Conservation (phyloP, 257 asterid genomes). For the Solanum sejunctum region DNA sequence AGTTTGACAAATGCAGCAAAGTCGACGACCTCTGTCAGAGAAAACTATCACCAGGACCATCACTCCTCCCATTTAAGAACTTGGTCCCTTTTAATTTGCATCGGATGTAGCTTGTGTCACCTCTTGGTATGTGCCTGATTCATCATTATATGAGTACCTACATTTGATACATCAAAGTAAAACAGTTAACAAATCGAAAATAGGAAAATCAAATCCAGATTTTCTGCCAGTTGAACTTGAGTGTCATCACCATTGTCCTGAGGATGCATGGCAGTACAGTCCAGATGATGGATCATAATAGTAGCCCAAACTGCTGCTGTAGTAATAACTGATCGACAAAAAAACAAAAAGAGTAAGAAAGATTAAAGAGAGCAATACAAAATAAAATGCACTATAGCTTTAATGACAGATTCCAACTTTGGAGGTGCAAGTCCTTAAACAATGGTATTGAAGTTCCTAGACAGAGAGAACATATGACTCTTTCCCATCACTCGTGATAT, state of each 20-base stretch:
- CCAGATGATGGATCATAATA: constrained; percentile 90
- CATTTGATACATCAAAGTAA: background rate
- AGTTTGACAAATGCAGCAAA: background rate
- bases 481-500: background rate
- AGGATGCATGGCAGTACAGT: constrained; percentile 64
- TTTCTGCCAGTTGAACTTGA: background rate
- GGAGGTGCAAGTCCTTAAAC: background rate
- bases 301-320: constrained; percentile 81
- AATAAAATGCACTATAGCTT: background rate
- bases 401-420: background rate
- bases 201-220: background rate
- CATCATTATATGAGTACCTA: constrained; percentile 73
- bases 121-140: constrained; percentile 55
- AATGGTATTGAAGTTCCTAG: background rate
- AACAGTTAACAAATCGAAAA: background rate
- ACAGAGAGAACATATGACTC: background rate
- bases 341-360: background rate
- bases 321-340: constrained; percentile 51
- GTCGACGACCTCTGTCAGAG: background rate
- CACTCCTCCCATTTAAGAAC: background rate
- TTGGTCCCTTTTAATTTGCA: constrained; percentile 13
- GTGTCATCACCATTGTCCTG: constrained; percentile 66
- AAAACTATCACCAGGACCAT: background rate
- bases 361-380: background rate
- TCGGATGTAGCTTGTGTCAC: constrained; percentile 27